A percentile compares a stretch with the other conserved stretches of the same genome.
phyloP scores from a whole-genome alignment of 495 filamentous ascomycete species.

The Aspergillus affinis region DNA sequence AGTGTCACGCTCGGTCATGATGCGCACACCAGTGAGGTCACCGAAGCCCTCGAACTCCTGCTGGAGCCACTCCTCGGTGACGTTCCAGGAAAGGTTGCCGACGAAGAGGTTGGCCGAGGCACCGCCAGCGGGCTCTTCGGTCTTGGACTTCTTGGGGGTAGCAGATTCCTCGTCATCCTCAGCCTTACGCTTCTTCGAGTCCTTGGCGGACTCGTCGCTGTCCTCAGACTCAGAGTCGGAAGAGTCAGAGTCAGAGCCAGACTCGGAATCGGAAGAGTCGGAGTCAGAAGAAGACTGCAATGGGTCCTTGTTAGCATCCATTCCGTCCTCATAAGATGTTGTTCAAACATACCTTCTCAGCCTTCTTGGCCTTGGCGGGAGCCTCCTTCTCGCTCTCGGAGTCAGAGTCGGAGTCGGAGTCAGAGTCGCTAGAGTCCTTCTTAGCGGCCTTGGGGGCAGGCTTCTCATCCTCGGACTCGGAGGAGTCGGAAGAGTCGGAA shows the following conservation, averaged over 20 bases:
- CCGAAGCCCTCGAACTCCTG: conserved; percentile 85
- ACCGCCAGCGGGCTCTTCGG: conserved; percentile 60
- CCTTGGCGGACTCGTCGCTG: conserved; percentile 44
- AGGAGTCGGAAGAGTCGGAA: conserved; percentile 12
- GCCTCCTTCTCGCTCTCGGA: conserved; percentile 49
- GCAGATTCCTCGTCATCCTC: conserved; percentile 61
- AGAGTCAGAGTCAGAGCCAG: conserved; percentile 36
- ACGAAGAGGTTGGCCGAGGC: conserved; percentile 78
- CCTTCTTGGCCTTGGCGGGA: conserved; percentile 44
- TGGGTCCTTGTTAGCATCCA: conserved; percentile 1
- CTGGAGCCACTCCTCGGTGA: conserved; percentile 88
- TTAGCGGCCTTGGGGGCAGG: conserved; percentile 31
- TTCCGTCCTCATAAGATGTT: neutral
- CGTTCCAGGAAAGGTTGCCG: conserved; percentile 91
- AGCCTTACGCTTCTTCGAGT: conserved; percentile 89
- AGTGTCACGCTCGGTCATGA: conserved; percentile 80
- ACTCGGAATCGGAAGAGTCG: conserved; percentile 36
- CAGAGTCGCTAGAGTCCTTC: conserved; percentile 44
- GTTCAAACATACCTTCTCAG: conserved; percentile 33
- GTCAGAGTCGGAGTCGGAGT: conserved; percentile 46
- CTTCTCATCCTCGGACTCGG: conserved; percentile 25
- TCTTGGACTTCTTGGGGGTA: conserved; percentile 83
- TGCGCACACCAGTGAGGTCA: conserved; percentile 68
- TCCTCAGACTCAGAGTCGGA: conserved; percentile 53
- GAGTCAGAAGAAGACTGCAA: conserved; percentile 28